Evolutionary conservation across 148 eudicot genomes (phyloP), one percentile per base, ranked within the genome.

Genomic region (Amaranthus hypochondriacus): DNA sequence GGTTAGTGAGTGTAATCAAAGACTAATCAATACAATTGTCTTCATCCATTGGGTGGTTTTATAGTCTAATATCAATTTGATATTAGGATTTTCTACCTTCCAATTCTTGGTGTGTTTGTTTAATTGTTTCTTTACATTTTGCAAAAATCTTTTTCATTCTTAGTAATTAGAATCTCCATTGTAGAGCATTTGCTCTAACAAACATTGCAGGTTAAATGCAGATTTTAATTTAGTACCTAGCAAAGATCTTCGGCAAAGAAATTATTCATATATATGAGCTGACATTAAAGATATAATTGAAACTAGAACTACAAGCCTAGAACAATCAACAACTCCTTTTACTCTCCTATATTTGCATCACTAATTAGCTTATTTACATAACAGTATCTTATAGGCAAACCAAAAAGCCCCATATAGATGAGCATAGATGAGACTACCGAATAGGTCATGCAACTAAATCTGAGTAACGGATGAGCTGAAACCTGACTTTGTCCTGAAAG

Each of bases 341-440:
- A 13, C 56, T 52, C 65, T 44, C 66, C 21, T 13, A 18, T 49
- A 48, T 56, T 48, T 67, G 72, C 42, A 68, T 28, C 18, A n/a
- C 14, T 12, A n/a, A 72, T 72, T 43, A 73, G 56, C 69, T 61
- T 68, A 78, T 78, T 55, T 73, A 78, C 81, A 78, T 18, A 48
- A 62, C 28, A 47, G 62, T 69, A 61, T 49, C 62, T 50, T 72
- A 78, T 18, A 44, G 39, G 73, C 62, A 61, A 67, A 47, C 68
- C 62, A 50, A 60, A 44, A 68, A 68, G 68, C 69, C 56, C 43
- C 66, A 66, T 49, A 69, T 28, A 66, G 49, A 49, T n/a, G 10
- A 15, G 52, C 39, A 0, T 66, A 14, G 13, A 73, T 60, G 56
- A 66, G 60, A 58, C 70, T 18, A 13, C 76, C 66, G 49, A 42